Conservation (phyloP, 169 alveolate species). For the Miamiensis avidus region DNA sequence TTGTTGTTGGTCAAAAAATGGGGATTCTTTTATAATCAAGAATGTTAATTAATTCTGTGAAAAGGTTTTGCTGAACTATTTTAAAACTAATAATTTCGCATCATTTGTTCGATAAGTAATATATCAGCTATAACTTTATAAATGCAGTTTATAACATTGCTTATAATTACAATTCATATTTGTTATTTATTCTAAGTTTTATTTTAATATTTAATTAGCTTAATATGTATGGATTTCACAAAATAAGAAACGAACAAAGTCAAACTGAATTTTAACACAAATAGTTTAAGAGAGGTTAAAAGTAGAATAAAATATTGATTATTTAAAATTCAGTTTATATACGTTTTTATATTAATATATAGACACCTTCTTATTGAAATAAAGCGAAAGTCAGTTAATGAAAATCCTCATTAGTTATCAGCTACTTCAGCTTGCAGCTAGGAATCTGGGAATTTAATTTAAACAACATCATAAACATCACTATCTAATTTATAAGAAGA, state of each 20-base stretch:
- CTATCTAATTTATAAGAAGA: no score
- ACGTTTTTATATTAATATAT: neutral
- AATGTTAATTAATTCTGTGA: constrained; percentile 70
- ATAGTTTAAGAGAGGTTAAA: constrained; percentile 34
- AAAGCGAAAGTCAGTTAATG: constrained; percentile 41
- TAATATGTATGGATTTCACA: constrained; percentile 58
- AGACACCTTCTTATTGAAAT: constrained; percentile 38
- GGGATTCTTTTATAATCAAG: constrained; percentile 70
- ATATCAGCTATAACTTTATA: constrained; percentile 68
- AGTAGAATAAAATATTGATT: constrained; percentile 18
- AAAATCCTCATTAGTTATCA: no score
- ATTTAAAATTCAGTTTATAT: neutral
- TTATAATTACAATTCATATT: constrained; percentile 37
- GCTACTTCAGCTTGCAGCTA: no score
- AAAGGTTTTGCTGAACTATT: constrained; percentile 77
- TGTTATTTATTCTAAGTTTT: constrained; percentile 47
- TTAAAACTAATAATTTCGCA: constrained; percentile 81
- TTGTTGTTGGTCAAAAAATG: constrained; percentile 79
- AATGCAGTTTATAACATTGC: constrained; percentile 52
- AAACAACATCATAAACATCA: no score
- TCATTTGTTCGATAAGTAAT: constrained; percentile 78
- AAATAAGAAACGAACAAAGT: constrained; percentile 42
- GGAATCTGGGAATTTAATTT: no score
- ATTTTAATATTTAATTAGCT: constrained; percentile 76
- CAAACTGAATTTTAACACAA: constrained; percentile 38